Percentiles rank a stretch among this genome's conserved stretches.
phyloP scores from a whole-genome alignment of 2,329 filamentous ascomycete genomes.

The Sphaerulina vaccinii region DNA sequence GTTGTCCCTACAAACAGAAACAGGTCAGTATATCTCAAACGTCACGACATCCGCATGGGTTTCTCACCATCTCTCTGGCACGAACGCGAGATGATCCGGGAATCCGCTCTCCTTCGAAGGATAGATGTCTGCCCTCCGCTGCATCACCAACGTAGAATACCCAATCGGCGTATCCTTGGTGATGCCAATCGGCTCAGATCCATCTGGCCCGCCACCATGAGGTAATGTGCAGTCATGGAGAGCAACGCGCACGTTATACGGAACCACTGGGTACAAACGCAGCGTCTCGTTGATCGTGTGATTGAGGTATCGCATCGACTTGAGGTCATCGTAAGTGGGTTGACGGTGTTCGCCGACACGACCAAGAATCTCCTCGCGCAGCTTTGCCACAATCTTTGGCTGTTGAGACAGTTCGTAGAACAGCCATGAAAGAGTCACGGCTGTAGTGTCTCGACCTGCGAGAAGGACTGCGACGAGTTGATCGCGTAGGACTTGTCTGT shows the following conservation, averaged over 20 bases:
- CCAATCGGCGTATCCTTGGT: constrained; percentile 46
- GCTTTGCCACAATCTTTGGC: constrained; percentile 63
- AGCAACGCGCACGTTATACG: constrained; percentile 50
- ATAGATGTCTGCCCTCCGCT: constrained; percentile 51
- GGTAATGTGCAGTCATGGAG: constrained; percentile 51
- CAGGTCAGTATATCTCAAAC: background rate
- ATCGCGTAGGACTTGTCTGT: constrained; percentile 69
- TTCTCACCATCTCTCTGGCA: constrained; percentile 49
- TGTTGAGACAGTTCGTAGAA: constrained; percentile 78
- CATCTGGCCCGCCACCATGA: constrained; percentile 48
- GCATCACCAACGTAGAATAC: constrained; percentile 51
- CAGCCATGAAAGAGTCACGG: constrained; percentile 74
- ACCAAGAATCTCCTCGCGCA: constrained; percentile 70
- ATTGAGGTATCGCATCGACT: constrained; percentile 78
- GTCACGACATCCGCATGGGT: background rate
- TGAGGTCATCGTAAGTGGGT: constrained; percentile 74
- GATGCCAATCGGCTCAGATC: constrained; percentile 45
- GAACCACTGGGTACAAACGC: constrained; percentile 51
- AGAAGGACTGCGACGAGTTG: constrained; percentile 80
- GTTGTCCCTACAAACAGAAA: constrained; percentile 27
- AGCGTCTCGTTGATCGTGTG: constrained; percentile 47
- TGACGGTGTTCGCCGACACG: constrained; percentile 62
- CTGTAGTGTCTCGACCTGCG: constrained; percentile 85
- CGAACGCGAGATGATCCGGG: constrained; percentile 44
- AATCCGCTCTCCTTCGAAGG: constrained; percentile 40